Evolutionary conservation across 768 basidiomycete genomes (phyloP).

Genomic region (Russula olivacea): DNA sequence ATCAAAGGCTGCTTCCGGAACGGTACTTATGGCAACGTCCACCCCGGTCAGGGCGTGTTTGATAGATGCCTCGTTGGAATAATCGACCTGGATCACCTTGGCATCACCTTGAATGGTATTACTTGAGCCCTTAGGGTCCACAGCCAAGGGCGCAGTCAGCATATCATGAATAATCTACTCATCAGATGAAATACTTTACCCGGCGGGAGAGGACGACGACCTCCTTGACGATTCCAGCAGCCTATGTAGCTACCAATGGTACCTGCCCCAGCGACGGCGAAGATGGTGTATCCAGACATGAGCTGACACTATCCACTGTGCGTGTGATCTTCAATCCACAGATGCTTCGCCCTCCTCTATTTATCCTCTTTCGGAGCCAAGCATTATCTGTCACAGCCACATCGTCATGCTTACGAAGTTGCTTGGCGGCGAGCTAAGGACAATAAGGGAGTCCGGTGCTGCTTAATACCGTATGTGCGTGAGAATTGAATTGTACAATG

Average conservation of each 20-base stretch:
- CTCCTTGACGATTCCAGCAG: constrained; percentile 9
- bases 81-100: constrained; percentile 16
- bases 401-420: too few relatives aligned
- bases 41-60: constrained; percentile 1
- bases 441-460: too few relatives aligned
- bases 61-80: constrained; percentile 11
- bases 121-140: constrained; percentile 22
- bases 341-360: neutral
- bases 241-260: constrained; percentile 18
- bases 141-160: neutral
- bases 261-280: constrained; percentile 23
- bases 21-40: constrained; percentile 18
- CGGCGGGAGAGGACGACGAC: constrained; percentile 22
- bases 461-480: too few relatives aligned
- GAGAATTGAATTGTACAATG: too few relatives aligned
- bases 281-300: constrained; percentile 22
- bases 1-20: neutral
- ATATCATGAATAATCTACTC: too few relatives aligned
- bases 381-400: too few relatives aligned
- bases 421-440: too few relatives aligned
- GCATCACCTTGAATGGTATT: constrained; percentile 14
- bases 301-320: neutral
- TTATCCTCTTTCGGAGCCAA: neutral
- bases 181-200: constrained; percentile 1
- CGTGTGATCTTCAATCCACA: neutral